These are phyloP conservation scores for Telfairia occidentalis DNA, from an alignment of 331 rosid species.

Conservation along the genomic window DNA sequence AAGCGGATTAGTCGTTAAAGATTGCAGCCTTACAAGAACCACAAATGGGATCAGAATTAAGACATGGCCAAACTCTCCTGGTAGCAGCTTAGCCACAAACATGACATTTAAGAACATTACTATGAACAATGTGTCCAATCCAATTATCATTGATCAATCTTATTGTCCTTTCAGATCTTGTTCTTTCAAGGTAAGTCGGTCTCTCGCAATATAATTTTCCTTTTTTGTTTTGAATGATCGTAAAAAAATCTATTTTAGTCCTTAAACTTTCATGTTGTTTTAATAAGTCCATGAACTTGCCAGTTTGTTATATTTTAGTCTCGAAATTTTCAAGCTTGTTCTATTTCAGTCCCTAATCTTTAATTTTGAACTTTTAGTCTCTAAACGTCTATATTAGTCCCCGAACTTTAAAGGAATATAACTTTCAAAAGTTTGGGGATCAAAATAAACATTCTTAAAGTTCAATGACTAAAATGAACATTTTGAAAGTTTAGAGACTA, in stretches of 20 bases:
- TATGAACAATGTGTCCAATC: slow-evolving; percentile 41
- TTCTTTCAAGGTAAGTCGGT: slow-evolving; percentile 21
- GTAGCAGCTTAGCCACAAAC: slow-evolving; percentile 32
- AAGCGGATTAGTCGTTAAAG: slow-evolving; percentile 27
- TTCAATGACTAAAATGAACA: background rate
- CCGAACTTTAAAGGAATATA: background rate
- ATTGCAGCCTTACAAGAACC: slow-evolving; percentile 30
- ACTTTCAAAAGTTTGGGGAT: background rate
- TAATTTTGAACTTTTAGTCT: background rate
- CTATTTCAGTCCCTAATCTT: background rate
- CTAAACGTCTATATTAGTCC: background rate
- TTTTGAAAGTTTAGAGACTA: background rate
- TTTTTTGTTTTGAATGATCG: no score
- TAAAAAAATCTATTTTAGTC: background rate
- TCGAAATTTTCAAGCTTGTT: background rate
- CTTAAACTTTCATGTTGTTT: background rate
- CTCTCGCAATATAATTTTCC: background rate
- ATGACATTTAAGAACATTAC: slow-evolving; percentile 38
- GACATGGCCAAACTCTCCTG: slow-evolving; percentile 45
- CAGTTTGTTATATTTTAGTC: background rate
- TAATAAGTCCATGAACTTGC: background rate
- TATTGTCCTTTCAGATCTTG: slow-evolving; percentile 35
- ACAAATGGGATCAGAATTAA: slow-evolving; percentile 38
- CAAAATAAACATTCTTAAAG: background rate
- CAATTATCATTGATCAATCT: slow-evolving; percentile 36